phyloP scores from a whole-genome alignment of 2,329 filamentous ascomycete species.

The Hawksworthiomyces lignivorus region DNA sequence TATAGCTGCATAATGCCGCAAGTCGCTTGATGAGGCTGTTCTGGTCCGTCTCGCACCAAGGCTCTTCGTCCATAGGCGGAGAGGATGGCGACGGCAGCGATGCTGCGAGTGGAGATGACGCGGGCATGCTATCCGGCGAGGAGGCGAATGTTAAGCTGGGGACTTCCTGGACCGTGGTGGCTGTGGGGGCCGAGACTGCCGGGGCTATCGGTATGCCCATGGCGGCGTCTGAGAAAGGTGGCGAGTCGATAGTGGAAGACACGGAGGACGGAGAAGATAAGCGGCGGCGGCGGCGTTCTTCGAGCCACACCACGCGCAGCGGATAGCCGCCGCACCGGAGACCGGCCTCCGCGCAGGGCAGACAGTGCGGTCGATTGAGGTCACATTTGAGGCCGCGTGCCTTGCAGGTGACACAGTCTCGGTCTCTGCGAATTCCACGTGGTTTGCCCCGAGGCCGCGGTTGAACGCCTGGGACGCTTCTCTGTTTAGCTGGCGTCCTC shows the following conservation, averaged over 20 bases:
- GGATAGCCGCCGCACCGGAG: conserved; percentile 24
- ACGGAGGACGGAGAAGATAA: neutral
- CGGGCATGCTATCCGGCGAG: neutral
- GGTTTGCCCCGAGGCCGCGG: conserved; percentile 12
- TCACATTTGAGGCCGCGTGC: conserved; percentile 14
- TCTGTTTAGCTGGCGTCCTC: neutral
- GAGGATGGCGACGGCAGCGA: neutral
- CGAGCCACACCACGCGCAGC: conserved; percentile 24
- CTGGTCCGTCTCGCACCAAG: conserved; percentile 12
- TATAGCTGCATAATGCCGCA: conserved; percentile 14
- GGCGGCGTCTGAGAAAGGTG: neutral
- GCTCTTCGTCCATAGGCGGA: neutral
- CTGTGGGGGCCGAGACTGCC: no score
- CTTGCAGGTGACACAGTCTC: conserved; percentile 16
- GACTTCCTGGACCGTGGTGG: no score
- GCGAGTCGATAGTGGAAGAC: conserved; percentile 1
- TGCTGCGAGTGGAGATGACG: neutral
- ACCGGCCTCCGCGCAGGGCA: conserved; percentile 19
- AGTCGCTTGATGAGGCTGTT: conserved; percentile 14
- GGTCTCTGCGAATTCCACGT: conserved; percentile 14
- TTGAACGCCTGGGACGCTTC: neutral
- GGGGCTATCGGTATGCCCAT: no score
- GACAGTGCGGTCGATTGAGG: conserved; percentile 16
- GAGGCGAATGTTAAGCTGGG: neutral
- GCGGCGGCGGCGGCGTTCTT: neutral